Percentiles rank a stretch among this genome's conserved stretches.
Conservation (phyloP, 768 basidiomycete genomes). For the Candolleomyces efflorescens region DNA sequence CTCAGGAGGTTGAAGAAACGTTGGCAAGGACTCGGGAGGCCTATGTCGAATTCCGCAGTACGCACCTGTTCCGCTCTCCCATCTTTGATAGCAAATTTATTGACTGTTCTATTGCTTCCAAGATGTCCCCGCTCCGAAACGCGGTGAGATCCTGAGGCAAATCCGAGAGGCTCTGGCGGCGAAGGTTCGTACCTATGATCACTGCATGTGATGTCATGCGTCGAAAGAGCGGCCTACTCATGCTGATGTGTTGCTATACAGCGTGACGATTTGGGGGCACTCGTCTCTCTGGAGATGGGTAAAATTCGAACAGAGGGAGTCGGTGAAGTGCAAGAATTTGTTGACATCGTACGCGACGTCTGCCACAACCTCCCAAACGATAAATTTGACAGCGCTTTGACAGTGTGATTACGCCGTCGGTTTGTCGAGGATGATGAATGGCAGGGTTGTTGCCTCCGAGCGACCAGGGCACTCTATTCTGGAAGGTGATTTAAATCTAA, state of each 20-base stretch:
- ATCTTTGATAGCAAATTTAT: not conserved
- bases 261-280: conserved; percentile 75
- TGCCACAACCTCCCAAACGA: conserved; percentile 1
- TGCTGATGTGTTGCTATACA: conserved; percentile 24
- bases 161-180: conserved; percentile 75
- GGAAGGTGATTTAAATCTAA: conserved; percentile 54
- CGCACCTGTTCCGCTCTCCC: conserved; percentile 11
- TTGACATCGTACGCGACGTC: conserved; percentile 75
- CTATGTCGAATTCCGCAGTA: conserved; percentile 59
- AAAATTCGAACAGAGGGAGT: conserved; percentile 88
- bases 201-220: not conserved
- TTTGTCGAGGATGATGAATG: conserved; percentile 92
- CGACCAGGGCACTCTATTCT: conserved; percentile 87
- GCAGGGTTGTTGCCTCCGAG: conserved; percentile 82
- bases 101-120: conserved; percentile 1
- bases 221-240: conserved; percentile 6
- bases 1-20: conserved; percentile 65
- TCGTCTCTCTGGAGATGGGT: conserved; percentile 88
- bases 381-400: conserved; percentile 8
- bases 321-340: conserved; percentile 93
- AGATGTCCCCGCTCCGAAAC: conserved; percentile 76
- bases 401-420: conserved; percentile 96
- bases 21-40: conserved; percentile 74
- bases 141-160: conserved; percentile 87
- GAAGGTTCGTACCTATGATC: conserved; percentile 49